These are phyloP conservation scores for Pichia norvegensis DNA, from an alignment of 1,139 yeast species.

Conservation along the genomic window DNA sequence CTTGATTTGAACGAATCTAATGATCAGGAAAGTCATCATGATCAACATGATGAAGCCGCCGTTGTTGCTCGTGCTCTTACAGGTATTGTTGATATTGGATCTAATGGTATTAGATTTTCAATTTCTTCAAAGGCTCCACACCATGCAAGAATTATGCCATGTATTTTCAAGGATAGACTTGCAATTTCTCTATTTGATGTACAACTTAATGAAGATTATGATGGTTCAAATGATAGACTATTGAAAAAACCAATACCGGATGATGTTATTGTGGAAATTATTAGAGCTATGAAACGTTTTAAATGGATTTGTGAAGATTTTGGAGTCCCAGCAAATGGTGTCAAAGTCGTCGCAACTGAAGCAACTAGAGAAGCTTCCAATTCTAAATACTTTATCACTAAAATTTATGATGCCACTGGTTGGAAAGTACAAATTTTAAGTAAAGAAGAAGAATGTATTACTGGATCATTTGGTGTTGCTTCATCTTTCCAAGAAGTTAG, in stretches of 20 bases:
- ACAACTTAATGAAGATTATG: conserved; percentile 33
- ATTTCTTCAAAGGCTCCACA: conserved; percentile 56
- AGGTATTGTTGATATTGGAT: conserved; percentile 63
- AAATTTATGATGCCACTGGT: conserved; percentile 46
- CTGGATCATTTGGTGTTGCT: conserved; percentile 62
- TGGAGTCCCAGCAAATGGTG: conserved; percentile 51
- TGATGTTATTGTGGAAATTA: conserved; percentile 46
- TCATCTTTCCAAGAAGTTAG: conserved; percentile 54
- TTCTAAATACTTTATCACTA: conserved; percentile 44
- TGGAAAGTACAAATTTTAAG: conserved; percentile 53
- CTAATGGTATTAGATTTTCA: conserved; percentile 60
- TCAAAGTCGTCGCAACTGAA: conserved; percentile 58
- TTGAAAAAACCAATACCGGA: conserved; percentile 46
- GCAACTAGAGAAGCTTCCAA: conserved; percentile 60
- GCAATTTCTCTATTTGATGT: conserved; percentile 60
- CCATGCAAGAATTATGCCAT: conserved; percentile 63
- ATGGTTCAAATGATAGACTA: conserved; percentile 15
- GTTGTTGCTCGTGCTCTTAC: conserved; percentile 45
- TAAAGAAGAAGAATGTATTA: conserved; percentile 52
- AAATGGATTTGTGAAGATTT: conserved; percentile 58
- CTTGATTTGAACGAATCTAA: conserved; percentile 17
- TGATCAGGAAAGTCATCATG: conserved; percentile 2
- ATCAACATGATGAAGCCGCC: conserved; percentile 39
- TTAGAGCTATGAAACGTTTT: conserved; percentile 53
- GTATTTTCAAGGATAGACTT: conserved; percentile 60